Evolutionary conservation across 345 rosid species (phyloP).

Genomic region (Orychophragmus violaceus): DNA sequence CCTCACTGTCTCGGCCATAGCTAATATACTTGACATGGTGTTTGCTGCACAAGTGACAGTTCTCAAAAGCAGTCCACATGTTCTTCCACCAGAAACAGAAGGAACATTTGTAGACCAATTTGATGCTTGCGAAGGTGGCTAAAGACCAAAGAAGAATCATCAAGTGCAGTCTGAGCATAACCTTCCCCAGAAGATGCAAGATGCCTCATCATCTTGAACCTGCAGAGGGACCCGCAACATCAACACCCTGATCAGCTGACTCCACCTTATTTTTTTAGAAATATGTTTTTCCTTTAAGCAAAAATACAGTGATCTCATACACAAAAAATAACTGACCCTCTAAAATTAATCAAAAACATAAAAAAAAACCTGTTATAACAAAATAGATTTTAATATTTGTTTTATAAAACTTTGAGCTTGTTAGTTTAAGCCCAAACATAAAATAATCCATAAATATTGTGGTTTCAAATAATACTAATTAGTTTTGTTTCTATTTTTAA

Average conservation of each 20-base stretch:
- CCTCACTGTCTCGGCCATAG: constrained; percentile 70
- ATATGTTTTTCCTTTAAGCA: too few species aligned
- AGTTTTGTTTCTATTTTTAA: too few species aligned
- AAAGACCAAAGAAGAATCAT: constrained; percentile 67
- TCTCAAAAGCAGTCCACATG: constrained; percentile 52
- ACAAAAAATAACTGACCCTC: too few species aligned
- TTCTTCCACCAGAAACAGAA: constrained; percentile 39
- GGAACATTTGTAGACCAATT: constrained; percentile 42
- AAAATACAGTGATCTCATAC: too few species aligned
- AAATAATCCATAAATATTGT: too few species aligned
- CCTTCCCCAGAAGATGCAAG: constrained; percentile 73
- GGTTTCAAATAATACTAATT: too few species aligned
- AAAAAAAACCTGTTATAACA: too few species aligned
- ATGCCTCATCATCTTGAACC: constrained; percentile 74
- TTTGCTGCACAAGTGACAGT: constrained; percentile 35
- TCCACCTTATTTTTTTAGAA: too few species aligned
- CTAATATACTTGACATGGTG: constrained; percentile 45
- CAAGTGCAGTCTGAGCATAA: constrained; percentile 62
- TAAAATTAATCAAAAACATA: too few species aligned
- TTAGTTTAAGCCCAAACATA: too few species aligned
- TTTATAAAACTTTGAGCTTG: too few species aligned
- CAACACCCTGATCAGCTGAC: constrained; percentile 56
- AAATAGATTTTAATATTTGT: too few species aligned
- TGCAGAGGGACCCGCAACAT: constrained; percentile 70
- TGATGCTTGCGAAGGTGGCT: constrained; percentile 55